A percentile compares a stretch with the other conserved stretches of the same genome.
Conservation (phyloP, 495 filamentous ascomycete genomes). For the Cercophora sp. region DNA sequence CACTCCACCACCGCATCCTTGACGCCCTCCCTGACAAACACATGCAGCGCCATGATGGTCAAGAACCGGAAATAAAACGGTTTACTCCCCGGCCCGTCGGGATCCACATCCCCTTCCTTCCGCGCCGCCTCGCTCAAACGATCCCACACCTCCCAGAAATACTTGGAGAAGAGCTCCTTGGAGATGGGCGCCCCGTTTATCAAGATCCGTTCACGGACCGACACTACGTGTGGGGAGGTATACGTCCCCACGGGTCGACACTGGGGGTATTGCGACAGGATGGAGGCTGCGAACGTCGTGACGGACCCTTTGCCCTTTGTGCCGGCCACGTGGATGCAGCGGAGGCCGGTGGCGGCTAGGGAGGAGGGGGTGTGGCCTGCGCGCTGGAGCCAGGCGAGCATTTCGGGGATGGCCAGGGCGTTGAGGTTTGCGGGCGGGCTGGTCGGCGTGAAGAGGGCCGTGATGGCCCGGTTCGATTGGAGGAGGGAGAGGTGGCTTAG, state of each 20-base stretch:
- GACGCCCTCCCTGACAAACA: constrained; percentile 41
- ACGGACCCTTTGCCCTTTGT: constrained; percentile 62
- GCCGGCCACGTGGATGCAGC: constrained; percentile 56
- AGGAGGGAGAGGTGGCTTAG: constrained; percentile 60
- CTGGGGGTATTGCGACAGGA: constrained; percentile 36
- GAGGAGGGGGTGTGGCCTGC: constrained; percentile 59
- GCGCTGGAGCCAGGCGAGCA: constrained; percentile 70
- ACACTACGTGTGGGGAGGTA: constrained; percentile 61
- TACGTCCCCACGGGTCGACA: constrained; percentile 55
- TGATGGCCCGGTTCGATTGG: constrained; percentile 68
- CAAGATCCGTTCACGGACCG: constrained; percentile 61
- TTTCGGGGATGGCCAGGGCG: constrained; percentile 75
- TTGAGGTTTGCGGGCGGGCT: constrained; percentile 51
- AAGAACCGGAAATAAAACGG: constrained; percentile 59
- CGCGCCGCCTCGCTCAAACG: constrained; percentile 39
- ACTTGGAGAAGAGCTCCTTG: constrained; percentile 49
- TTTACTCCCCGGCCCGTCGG: constrained; percentile 33
- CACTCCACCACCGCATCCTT: constrained; percentile 43
- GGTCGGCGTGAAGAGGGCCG: constrained; percentile 22
- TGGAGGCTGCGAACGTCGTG: constrained; percentile 41
- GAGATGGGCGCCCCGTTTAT: constrained; percentile 52
- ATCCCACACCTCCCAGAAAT: constrained; percentile 68
- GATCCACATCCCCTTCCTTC: constrained; percentile 21
- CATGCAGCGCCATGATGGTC: constrained; percentile 43
- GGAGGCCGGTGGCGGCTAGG: constrained; percentile 26